These are phyloP conservation scores for Dalechampia spathulata DNA, from an alignment of 441 rosid species.

Conservation along the genomic window DNA sequence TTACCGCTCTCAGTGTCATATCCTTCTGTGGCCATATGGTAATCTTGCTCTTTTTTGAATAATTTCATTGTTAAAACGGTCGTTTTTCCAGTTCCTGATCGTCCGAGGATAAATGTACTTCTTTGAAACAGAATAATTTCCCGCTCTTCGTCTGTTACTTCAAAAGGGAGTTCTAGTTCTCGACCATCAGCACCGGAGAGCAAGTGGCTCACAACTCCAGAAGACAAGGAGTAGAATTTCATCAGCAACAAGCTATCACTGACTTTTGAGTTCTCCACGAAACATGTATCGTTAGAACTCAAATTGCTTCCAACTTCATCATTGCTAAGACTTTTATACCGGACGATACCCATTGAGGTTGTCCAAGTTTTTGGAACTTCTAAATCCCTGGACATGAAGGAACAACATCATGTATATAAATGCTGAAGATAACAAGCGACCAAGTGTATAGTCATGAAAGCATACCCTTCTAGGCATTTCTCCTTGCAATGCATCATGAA, in stretches of 20 bases:
- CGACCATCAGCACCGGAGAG: constrained; percentile 30
- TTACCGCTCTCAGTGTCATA: constrained; percentile 1
- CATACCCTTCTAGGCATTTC: constrained; percentile 45
- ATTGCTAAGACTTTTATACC: constrained; percentile 13
- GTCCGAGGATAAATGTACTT: constrained; percentile 46
- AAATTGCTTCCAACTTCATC: constrained; percentile 7
- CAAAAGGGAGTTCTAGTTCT: constrained; percentile 44
- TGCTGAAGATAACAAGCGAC: background rate
- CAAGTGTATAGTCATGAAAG: background rate
- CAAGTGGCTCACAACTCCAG: constrained; percentile 29
- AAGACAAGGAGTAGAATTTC: constrained; percentile 48
- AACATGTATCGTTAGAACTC: constrained; percentile 6
- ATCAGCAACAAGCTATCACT: constrained; percentile 38
- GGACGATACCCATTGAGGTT: constrained; percentile 20
- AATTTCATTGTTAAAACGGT: constrained; percentile 43
- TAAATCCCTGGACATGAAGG: constrained; percentile 27
- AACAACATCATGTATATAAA: background rate
- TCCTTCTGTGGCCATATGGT: constrained; percentile 22
- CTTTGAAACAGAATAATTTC: constrained; percentile 27
- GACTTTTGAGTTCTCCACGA: constrained; percentile 34
- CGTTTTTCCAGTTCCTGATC: constrained; percentile 63
- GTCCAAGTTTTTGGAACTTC: constrained; percentile 42
- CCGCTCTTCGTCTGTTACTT: constrained; percentile 32
- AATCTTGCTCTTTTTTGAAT: constrained; percentile 30
- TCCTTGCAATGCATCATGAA: constrained; percentile 31